Percentiles rank a stretch among this genome's conserved stretches.
phyloP scores from a whole-genome alignment of 1,284 basidiomycete genomes.

The Testicularia cyperi region DNA sequence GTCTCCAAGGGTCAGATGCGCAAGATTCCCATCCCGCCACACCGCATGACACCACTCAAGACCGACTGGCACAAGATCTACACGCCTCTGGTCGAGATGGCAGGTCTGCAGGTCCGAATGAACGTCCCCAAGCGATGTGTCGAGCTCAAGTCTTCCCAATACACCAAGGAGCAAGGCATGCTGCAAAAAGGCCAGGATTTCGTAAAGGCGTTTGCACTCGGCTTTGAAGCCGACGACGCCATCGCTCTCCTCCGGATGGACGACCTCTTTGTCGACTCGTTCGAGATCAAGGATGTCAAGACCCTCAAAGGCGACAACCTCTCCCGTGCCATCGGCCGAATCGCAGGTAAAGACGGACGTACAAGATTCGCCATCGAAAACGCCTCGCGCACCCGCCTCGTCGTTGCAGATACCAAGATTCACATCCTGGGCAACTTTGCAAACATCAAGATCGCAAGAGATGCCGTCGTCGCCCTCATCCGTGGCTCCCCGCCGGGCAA shows the following conservation, averaged over 20 bases:
- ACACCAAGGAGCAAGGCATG: conserved; percentile 66
- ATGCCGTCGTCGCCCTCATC: conserved; percentile 92
- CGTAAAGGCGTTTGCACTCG: conserved; percentile 88
- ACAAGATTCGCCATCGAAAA: conserved; percentile 99
- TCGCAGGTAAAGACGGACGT: conserved; percentile 96
- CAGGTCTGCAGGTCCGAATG: conserved; percentile 93
- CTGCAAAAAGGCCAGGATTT: conserved; percentile 98
- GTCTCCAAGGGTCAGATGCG: conserved; percentile 47
- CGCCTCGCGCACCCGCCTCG: conserved; percentile 88
- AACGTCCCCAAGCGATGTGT: conserved; percentile 84
- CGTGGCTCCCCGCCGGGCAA: conserved; percentile 94
- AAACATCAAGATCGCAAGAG: conserved; percentile 95
- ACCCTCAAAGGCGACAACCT: conserved; percentile 95
- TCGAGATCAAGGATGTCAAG: conserved; percentile 97
- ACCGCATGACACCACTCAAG: conserved; percentile 94
- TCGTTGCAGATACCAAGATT: conserved; percentile 96
- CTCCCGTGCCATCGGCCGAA: conserved; percentile 91
- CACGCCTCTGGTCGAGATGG: conserved; percentile 89
- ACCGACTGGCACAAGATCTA: conserved; percentile 98
- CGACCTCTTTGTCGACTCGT: conserved; percentile 95
- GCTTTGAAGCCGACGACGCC: conserved; percentile 84
- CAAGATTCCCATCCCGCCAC: conserved; percentile 82
- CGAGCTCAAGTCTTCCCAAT: conserved; percentile 92
- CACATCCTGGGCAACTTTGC: conserved; percentile 91
- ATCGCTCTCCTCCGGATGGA: conserved; percentile 92